Evolutionary conservation across 371 early-diverging fungal genomes (phyloP), one percentile per base, ranked within the genome.

Genomic region (Sporodiniella umbellata): DNA sequence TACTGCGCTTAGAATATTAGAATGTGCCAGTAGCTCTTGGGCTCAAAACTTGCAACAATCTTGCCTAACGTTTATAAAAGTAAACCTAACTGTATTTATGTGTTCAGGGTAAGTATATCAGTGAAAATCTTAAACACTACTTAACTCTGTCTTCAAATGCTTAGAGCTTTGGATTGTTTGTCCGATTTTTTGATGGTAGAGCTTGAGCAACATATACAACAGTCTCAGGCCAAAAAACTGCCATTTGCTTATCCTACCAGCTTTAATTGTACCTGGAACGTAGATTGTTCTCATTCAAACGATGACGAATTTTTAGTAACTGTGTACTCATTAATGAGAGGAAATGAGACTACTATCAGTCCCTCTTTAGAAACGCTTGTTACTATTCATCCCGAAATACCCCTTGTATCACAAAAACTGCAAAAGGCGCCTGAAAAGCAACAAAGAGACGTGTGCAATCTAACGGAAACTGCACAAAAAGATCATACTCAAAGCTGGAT

Each of bases 71-170:
- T 87, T 83, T 53, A 56, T 86, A 0, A 75, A 69, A 17, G 67
- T 77, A 37, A 90, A 90, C 45, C 48, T 90, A 40, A 78, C 85
- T 15, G 69, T 74, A 18, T 73, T 75, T 37, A 43, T 88, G 3
- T 78, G 75, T 33, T 66, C 70, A 35, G 68, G 78, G 68, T 73
- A 78, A 48, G 52, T n/a, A n/a, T n/a, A n/a, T n/a, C n/a, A n/a
- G n/a, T n/a, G n/a, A n/a, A 55, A 0, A 6, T 3, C 1, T 26
- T 42, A 17, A 23, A 31, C 22, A 22, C 17, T 28, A 7, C 10
- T 28, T 28, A 7, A 7, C 10, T 28, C 30, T 28, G 4, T 51
- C 14, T 35, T 21, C 19, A 2, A 42, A 42, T 17, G 0, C n/a
- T 11, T 48, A 67, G 72, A 19, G 53, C 62, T 48, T 42, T 72